These are phyloP conservation scores for Sclerospora graminicola DNA, from an alignment of 352 stramenopile genomes.

Conservation along the genomic window DNA sequence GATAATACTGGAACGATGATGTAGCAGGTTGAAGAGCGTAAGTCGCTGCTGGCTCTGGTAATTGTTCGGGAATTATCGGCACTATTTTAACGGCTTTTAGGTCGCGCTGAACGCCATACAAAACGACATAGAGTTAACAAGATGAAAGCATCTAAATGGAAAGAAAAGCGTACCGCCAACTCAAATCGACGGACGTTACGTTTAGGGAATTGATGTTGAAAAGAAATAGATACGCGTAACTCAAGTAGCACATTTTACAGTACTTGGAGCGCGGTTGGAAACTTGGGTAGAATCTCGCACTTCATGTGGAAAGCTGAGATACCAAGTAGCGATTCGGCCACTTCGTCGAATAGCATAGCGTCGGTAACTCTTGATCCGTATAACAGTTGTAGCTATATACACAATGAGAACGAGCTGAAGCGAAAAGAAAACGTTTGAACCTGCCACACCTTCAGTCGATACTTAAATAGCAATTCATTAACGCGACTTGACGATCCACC, in stretches of 20 bases:
- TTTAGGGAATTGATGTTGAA: slow-evolving; percentile 19
- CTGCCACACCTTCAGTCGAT: slow-evolving; percentile 31
- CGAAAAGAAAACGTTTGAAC: neutral
- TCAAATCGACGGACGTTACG: slow-evolving; percentile 10
- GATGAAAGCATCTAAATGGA: too few relatives aligned
- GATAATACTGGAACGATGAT: neutral
- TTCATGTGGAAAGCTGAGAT: slow-evolving; percentile 17
- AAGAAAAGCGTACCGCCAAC: slow-evolving; percentile 19
- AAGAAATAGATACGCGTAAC: slow-evolving; percentile 37
- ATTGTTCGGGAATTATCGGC: slow-evolving; percentile 27
- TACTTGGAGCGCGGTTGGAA: slow-evolving; percentile 28
- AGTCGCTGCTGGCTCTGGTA: slow-evolving; percentile 28
- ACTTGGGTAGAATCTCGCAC: slow-evolving; percentile 21
- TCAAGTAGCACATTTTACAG: slow-evolving; percentile 43
- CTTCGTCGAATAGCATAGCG: slow-evolving; percentile 48
- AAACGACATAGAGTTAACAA: neutral
- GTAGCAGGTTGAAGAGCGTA: slow-evolving; percentile 31
- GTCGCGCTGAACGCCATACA: slow-evolving; percentile 20
- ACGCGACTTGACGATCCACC: slow-evolving; percentile 12
- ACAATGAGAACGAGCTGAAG: neutral
- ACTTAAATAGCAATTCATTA: slow-evolving; percentile 33
- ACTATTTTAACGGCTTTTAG: slow-evolving; percentile 37
- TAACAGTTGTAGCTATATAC: slow-evolving; percentile 25
- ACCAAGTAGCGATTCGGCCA: slow-evolving; percentile 25
- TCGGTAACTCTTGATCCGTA: slow-evolving; percentile 22